Conservation (phyloP, 225 moss, liverwort and hornwort genomes). For the Thuidium tamariscinum region DNA sequence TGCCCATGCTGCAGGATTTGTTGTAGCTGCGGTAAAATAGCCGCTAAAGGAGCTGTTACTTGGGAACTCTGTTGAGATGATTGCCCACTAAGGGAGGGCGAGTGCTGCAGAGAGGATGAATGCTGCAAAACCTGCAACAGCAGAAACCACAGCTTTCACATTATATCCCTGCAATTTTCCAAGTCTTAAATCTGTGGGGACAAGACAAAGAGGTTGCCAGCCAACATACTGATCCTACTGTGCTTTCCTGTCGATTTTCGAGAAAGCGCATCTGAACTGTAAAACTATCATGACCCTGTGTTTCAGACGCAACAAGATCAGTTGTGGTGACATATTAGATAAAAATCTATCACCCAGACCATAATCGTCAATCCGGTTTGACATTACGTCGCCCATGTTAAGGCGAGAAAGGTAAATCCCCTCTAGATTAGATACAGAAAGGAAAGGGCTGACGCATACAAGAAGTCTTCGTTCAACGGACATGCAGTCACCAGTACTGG, state of each 20-base stretch:
- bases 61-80: constrained; percentile 18
- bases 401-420: constrained; percentile 15
- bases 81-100: constrained; percentile 17
- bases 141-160: neutral
- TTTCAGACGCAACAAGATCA: neutral
- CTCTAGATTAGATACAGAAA: neutral
- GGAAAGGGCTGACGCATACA: constrained; percentile 31
- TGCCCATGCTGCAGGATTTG: constrained; percentile 40
- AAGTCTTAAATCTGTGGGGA: neutral
- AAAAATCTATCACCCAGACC: neutral
- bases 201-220: neutral
- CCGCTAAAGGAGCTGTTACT: constrained; percentile 21
- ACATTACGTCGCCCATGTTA: constrained; percentile 2
- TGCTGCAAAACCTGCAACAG: constrained; percentile 27
- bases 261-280: neutral
- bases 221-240: neutral
- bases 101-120: constrained; percentile 7
- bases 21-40: constrained; percentile 39
- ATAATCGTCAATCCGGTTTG: neutral
- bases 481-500: constrained; percentile 49
- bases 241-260: neutral
- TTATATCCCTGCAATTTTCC: neutral
- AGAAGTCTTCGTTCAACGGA: constrained; percentile 21
- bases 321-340: neutral
- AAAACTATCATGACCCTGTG: neutral